Evolutionary conservation across 352 stramenopile species (phyloP), one percentile per base, ranked within the genome.

Genomic region (Bremia lactucae): DNA sequence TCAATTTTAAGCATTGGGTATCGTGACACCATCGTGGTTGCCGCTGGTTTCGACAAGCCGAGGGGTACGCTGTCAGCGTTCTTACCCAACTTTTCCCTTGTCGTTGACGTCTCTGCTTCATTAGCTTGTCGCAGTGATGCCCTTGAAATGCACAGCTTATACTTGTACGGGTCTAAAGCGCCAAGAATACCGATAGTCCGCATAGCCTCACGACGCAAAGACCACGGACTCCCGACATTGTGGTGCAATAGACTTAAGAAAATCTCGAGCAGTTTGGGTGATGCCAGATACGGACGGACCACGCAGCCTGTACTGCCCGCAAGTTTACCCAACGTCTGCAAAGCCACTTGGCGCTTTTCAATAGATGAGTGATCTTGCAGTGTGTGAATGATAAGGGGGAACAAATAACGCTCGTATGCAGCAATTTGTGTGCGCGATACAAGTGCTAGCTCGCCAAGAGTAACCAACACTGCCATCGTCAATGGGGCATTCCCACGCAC

Each of bases 121-220:
- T 90, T 83, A 0, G 68, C 73, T 58, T 87, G 63, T 10, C 79
- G 59, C 36, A 90, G 55, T 5, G 74, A 83, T 9, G 65, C 69
- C 21, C 74, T 56, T 22, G 80, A 86, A 9, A 87, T 55, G 37
- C 71, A 87, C 21, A 93, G 38, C 39, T 88, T 88, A 71, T 97
- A 97, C 29, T 95, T 86, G 76, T 98, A 96, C 28, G 96, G 96
- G 49, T 98, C 95, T 9, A 99, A 49, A 4, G 95, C 96, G 11
- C 80, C 80, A 2, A 99, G 57, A 42, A 98, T 95, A 15, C 96
- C 96, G 34, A 98, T 91, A 0, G 90, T 97, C 42, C 96, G 83
- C 72, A 99, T 96, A 1, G 96, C 91, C 54, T 99, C 96, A 46
- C 92, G 71, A 18, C 94, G 63, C 11, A 99, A 61, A 6, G 79